Percentiles rank a stretch among this genome's conserved stretches.
Evolutionary conservation across 2,329 filamentous ascomycete genomes (phyloP).

Genomic region (Sphaerulina populicola): DNA sequence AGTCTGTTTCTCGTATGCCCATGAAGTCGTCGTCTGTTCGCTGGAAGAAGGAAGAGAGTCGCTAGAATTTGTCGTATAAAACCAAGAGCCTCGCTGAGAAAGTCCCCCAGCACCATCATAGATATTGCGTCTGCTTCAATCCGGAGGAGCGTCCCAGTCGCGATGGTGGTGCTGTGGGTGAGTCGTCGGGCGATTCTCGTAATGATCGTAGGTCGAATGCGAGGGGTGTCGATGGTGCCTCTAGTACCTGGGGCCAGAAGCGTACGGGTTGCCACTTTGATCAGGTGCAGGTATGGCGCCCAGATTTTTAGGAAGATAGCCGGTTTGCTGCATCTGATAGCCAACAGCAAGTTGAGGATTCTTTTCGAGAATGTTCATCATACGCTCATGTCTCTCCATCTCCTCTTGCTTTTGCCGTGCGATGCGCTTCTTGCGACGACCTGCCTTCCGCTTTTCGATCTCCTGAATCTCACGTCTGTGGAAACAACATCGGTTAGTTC

Average conservation of each 20-base stretch:
- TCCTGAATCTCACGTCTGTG: slow-evolving; percentile 40
- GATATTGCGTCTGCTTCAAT: not conserved
- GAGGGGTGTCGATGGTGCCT: not conserved
- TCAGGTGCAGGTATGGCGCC: slow-evolving; percentile 20
- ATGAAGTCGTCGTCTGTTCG: slow-evolving; percentile 6
- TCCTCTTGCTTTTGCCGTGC: slow-evolving; percentile 40
- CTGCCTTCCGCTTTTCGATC: slow-evolving; percentile 41
- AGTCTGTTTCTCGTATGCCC: slow-evolving; percentile 6
- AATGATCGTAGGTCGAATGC: not conserved
- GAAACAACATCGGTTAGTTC: slow-evolving; percentile 21
- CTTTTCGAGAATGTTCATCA: slow-evolving; percentile 30
- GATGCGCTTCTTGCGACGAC: slow-evolving; percentile 37
- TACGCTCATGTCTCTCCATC: slow-evolving; percentile 34
- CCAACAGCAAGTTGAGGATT: slow-evolving; percentile 27
- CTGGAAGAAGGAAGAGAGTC: not conserved
- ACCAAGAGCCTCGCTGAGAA: not conserved
- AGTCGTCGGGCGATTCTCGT: slow-evolving; percentile 1
- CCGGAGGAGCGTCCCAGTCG: slow-evolving; percentile 1
- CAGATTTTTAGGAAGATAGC: slow-evolving; percentile 7
- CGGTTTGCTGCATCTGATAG: slow-evolving; percentile 22
- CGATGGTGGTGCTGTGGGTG: not conserved
- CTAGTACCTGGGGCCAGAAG: slow-evolving; percentile 19
- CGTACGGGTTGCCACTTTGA: slow-evolving; percentile 31
- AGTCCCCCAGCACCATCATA: slow-evolving; percentile 1
- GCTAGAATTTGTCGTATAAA: not conserved